Percentiles rank a stretch among this genome's conserved stretches.
These are phyloP conservation scores for Tolypocladium sp. DNA, from an alignment of 2,329 filamentous ascomycete genomes.

Conservation along the genomic window DNA sequence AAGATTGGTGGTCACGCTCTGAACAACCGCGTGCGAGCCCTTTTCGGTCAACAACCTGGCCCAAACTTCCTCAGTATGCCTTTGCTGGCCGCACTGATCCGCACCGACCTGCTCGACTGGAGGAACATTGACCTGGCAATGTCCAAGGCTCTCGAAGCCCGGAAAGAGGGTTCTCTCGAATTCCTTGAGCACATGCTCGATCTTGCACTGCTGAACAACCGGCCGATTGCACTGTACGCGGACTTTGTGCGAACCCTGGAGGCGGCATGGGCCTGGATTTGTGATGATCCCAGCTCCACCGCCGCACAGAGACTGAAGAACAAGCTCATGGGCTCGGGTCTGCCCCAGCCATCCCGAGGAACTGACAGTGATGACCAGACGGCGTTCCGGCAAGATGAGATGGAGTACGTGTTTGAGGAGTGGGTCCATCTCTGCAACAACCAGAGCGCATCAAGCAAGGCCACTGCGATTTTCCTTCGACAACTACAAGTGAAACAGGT, in stretches of 20 bases:
- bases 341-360: constrained; percentile 28
- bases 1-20: constrained; percentile 48
- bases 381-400: constrained; percentile 62
- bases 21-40: constrained; percentile 43
- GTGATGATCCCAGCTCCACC: constrained; percentile 57
- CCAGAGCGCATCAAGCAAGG: constrained; percentile 64
- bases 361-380: constrained; percentile 43
- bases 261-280: constrained; percentile 72
- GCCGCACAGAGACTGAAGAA: constrained; percentile 63
- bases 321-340: constrained; percentile 38
- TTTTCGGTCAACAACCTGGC: constrained; percentile 48
- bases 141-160: constrained; percentile 61
- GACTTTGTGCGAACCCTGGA: constrained; percentile 81
- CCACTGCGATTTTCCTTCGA: constrained; percentile 66
- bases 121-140: constrained; percentile 61
- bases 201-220: constrained; percentile 67
- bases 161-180: constrained; percentile 63
- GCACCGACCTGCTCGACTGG: constrained; percentile 54
- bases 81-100: constrained; percentile 46
- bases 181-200: constrained; percentile 76
- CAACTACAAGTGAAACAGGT: constrained; percentile 71
- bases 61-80: constrained; percentile 47
- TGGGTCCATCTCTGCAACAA: constrained; percentile 81
- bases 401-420: constrained; percentile 93
- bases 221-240: constrained; percentile 68